Evolutionary conservation across 202 grass and related monocot species (phyloP).

Genomic region (Digitaria exilis): DNA sequence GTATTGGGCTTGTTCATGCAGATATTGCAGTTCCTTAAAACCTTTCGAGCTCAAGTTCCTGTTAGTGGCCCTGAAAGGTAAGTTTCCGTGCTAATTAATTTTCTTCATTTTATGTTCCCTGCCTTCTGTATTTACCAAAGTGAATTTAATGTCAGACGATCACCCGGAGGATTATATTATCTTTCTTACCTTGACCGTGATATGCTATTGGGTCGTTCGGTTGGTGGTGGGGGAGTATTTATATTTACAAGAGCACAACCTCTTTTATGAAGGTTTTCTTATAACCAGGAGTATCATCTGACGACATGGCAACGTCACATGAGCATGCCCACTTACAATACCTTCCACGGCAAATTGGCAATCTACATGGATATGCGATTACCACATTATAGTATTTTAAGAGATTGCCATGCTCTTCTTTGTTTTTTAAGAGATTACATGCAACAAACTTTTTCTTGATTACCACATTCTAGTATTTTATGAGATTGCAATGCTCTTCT

Average conservation of each 20-base stretch:
- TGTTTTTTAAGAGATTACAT: too few relatives aligned
- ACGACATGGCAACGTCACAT: neutral
- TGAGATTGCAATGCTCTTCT: neutral
- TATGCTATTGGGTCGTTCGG: constrained; percentile 88
- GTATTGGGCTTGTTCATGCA: constrained; percentile 41
- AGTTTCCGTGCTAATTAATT: neutral
- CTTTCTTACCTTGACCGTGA: constrained; percentile 85
- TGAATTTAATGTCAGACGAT: constrained; percentile 60
- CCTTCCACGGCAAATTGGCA: constrained; percentile 1
- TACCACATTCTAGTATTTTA: neutral
- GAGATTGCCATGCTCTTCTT: too few relatives aligned
- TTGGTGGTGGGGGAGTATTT: constrained; percentile 86
- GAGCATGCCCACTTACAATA: constrained; percentile 23
- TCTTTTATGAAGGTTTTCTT: constrained; percentile 48
- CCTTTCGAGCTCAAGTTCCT: constrained; percentile 88
- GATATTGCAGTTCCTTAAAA: constrained; percentile 91
- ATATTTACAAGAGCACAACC: constrained; percentile 91
- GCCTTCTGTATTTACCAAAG: constrained; percentile 28
- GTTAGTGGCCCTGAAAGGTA: constrained; percentile 80
- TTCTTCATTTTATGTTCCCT: neutral
- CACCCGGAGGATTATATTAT: constrained; percentile 93
- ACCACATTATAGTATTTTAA: too few relatives aligned
- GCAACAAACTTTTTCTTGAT: too few relatives aligned
- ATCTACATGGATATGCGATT: neutral
- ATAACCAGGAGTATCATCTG: constrained; percentile 4